Conservation (phyloP, 768 basidiomycete species). For the Termitomyces sp. region DNA sequence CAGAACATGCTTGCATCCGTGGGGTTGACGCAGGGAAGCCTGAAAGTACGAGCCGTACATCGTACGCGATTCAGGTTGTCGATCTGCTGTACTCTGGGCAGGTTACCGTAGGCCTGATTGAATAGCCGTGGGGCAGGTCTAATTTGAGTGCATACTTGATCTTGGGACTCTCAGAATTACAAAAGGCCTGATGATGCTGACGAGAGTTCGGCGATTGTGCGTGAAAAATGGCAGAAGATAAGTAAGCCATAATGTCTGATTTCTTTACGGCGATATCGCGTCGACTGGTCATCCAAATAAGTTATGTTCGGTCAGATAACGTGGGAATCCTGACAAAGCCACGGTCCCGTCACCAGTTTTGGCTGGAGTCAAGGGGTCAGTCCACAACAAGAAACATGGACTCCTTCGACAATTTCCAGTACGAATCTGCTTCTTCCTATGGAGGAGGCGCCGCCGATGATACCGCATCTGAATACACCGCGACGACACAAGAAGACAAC, state of each 20-base stretch:
- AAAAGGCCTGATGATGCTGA: not conserved
- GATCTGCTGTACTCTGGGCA: not conserved
- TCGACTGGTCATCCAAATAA: too few relatives aligned
- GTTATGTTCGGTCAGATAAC: not conserved
- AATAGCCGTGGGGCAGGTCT: not conserved
- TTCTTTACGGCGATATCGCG: too few relatives aligned
- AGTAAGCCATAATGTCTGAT: too few relatives aligned
- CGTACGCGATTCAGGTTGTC: not conserved
- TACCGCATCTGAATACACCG: constrained; percentile 76
- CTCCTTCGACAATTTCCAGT: constrained; percentile 82
- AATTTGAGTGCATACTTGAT: not conserved
- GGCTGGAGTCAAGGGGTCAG: constrained; percentile 6
- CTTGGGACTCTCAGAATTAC: not conserved
- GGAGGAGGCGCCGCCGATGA: constrained; percentile 75
- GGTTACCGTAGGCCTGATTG: not conserved
- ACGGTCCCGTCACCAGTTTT: not conserved
- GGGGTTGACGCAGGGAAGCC: not conserved
- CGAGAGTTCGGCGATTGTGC: not conserved
- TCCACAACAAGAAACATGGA: constrained; percentile 47
- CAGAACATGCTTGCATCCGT: not conserved
- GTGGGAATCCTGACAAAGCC: constrained; percentile 6
- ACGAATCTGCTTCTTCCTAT: constrained; percentile 78
- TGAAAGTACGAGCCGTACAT: not conserved
- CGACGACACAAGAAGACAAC: constrained; percentile 51
- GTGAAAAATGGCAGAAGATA: not conserved